Evolutionary conservation across 768 basidiomycete genomes (phyloP), one percentile per base, ranked within the genome.

Genomic region (Tulasnella sp.): DNA sequence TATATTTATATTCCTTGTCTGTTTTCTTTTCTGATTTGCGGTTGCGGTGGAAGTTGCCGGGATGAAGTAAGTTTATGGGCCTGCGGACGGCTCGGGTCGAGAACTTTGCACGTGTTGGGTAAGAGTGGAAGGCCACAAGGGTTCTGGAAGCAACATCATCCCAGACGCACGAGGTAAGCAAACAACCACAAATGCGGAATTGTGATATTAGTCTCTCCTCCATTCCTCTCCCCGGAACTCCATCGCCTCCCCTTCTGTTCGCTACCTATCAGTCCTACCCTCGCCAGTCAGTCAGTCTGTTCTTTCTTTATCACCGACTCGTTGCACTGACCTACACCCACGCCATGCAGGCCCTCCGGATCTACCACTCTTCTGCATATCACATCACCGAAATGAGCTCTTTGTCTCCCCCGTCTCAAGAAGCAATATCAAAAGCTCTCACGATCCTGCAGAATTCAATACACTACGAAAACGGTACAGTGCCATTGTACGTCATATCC

Each of bases 1-100:
- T 52, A 52, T 52, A n/a, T 24, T 52, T 3, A n/a, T 7, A 52
- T 52, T 52, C 52, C n/a, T 52, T 52, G n/a, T n/a, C n/a, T n/a
- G n/a, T 52, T 52, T 52, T 46, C 46, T 19, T 2, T 46, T n/a
- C 21, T 48, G 16, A 19, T 48, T 48, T 48, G 58, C 31, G 58
- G n/a, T n/a, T 62, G 58, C 48, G 58, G 62, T 68, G 62, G 62
- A 68, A 68, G 62, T 68, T 68, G 62, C 62, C 62, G 62, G 62
- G 34, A 68, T 68, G 31, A 68, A 68, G 62, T 68, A 68, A 36
- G 62, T 68, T 68, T 34, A 68, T 27, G 62, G n/a, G 31, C 62
- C 62, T 68, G 52, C 52, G 52, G 62, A 68, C 6, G 31, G 62
- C 44, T 44, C 44, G 44, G 27, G 62, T 68, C 62, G 62, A 31